Evolutionary conservation across 768 basidiomycete genomes (phyloP).

Genomic region (Phanerochaete carnosa): DNA sequence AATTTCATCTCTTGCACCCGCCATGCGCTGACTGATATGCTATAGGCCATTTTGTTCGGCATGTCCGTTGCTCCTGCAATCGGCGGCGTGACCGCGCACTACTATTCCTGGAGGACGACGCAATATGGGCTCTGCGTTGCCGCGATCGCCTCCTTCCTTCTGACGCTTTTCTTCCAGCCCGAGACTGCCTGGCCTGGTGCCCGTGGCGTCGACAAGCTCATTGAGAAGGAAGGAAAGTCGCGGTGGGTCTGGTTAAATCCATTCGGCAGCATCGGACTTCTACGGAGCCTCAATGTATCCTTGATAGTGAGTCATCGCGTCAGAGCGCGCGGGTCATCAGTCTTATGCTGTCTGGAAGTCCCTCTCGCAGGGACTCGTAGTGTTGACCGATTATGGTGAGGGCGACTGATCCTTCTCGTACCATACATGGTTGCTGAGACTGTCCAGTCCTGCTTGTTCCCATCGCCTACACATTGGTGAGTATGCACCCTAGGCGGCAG

Average conservation of each 20-base stretch:
- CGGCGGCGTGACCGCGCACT: slow-evolving; percentile 57
- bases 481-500: too few relatives aligned
- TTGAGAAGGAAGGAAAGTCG: slow-evolving; percentile 9
- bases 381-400: slow-evolving; percentile 34
- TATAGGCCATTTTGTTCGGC: slow-evolving; percentile 52
- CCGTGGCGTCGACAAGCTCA: slow-evolving; percentile 48
- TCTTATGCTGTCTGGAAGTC: slow-evolving; percentile 32
- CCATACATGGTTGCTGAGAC: background rate
- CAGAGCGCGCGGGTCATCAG: background rate
- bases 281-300: slow-evolving; percentile 59
- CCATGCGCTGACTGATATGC: background rate
- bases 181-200: slow-evolving; percentile 65
- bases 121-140: slow-evolving; percentile 44
- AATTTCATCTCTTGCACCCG: background rate
- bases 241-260: slow-evolving; percentile 56
- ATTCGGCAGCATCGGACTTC: slow-evolving; percentile 43
- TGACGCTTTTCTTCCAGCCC: slow-evolving; percentile 47
- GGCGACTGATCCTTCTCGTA: slow-evolving; percentile 10
- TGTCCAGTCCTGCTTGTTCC: slow-evolving; percentile 49
- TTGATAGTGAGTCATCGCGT: slow-evolving; percentile 40
- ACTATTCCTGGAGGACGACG: slow-evolving; percentile 64
- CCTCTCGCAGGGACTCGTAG: slow-evolving; percentile 32
- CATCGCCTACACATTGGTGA: slow-evolving; percentile 63
- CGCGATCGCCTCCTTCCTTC: slow-evolving; percentile 36
- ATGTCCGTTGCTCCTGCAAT: slow-evolving; percentile 57